These are phyloP conservation scores for Hanseniaspora occidentalis DNA, from an alignment of 805 yeast genomes.

Conservation along the genomic window DNA sequence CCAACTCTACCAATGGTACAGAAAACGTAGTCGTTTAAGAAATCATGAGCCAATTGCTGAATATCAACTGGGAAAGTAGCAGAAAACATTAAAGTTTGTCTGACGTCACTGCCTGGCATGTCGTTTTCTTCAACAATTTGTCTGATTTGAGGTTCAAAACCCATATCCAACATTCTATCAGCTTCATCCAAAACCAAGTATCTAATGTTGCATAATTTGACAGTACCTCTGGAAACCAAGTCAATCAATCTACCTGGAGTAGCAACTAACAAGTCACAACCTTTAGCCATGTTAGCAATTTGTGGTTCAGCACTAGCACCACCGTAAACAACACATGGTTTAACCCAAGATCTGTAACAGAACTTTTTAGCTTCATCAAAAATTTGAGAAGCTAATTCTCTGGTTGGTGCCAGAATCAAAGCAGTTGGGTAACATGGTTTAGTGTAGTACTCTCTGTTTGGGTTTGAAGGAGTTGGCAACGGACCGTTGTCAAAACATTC, in stretches of 20 bases:
- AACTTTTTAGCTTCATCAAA: conserved; percentile 92
- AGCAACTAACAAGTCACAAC: conserved; percentile 94
- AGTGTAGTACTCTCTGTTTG: conserved; percentile 38
- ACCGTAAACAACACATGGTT: conserved; percentile 93
- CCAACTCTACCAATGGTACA: conserved; percentile 98
- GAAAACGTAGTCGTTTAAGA: conserved; percentile 90
- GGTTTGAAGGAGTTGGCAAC: conserved; percentile 32
- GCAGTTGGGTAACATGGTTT: conserved; percentile 90
- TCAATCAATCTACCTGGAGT: conserved; percentile 99
- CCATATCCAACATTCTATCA: conserved; percentile 99
- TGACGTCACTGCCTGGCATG: conserved; percentile 82
- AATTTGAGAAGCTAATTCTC: conserved; percentile 97
- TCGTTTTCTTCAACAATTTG: conserved; percentile 95
- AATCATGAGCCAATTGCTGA: conserved; percentile 93
- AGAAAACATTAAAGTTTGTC: conserved; percentile 97
- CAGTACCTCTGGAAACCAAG: conserved; percentile 86
- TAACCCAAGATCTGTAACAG: conserved; percentile 96
- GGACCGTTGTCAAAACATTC: conserved; percentile 89
- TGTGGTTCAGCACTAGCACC: conserved; percentile 92
- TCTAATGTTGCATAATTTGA: conserved; percentile 79
- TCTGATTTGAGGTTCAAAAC: conserved; percentile 99
- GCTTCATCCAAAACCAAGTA: conserved; percentile 97
- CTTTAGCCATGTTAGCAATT: conserved; percentile 77
- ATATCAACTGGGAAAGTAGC: conserved; percentile 99
- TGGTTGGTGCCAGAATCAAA: conserved; percentile 93